These are phyloP conservation scores for Hebeloma cylindrosporum DNA, from an alignment of 768 basidiomycete species.

Conservation along the genomic window DNA sequence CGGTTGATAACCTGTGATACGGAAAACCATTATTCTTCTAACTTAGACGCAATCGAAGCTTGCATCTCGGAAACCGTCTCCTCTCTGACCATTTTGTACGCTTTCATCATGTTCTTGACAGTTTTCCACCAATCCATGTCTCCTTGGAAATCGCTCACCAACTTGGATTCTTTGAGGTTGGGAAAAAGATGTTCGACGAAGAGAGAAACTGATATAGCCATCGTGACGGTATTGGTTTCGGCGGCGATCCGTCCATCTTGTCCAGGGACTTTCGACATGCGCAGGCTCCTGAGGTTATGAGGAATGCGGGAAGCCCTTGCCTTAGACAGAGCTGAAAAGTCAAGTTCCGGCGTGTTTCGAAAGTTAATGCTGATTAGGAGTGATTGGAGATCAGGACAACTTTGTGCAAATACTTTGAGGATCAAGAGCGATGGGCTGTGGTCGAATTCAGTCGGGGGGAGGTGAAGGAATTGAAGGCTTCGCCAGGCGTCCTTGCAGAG, in stretches of 20 bases:
- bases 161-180: neutral
- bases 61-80: no score
- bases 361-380: constrained; percentile 8
- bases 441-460: neutral
- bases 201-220: constrained; percentile 7
- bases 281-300: constrained; percentile 7
- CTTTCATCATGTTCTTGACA: constrained; percentile 2
- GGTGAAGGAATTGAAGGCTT: constrained; percentile 5
- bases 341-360: neutral
- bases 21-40: no score
- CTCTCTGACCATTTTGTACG: constrained; percentile 2
- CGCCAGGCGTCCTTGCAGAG: constrained; percentile 11
- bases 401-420: constrained; percentile 3
- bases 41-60: no score
- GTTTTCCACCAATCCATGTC: constrained; percentile 11
- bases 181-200: constrained; percentile 14
- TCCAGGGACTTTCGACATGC: neutral
- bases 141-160: neutral
- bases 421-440: constrained; percentile 7
- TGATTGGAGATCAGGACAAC: constrained; percentile 5
- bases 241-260: neutral
- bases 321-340: neutral
- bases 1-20: no score
- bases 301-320: neutral
- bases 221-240: neutral